Evolutionary conservation across 2,329 filamentous ascomycete genomes (phyloP).

Genomic region (Emmonsia crescens): DNA sequence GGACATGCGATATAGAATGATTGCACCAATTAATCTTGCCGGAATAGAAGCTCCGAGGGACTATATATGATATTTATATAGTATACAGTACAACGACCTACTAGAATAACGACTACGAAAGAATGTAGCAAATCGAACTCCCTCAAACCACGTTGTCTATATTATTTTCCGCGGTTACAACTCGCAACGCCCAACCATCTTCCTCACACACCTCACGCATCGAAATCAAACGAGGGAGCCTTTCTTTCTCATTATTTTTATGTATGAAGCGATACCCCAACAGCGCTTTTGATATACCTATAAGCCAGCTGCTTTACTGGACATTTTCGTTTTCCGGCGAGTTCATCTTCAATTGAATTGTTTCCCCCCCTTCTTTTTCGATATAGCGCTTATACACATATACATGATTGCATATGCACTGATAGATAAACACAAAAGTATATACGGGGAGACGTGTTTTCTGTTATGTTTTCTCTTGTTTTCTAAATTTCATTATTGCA

Average conservation of each 20-base stretch:
- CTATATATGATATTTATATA: background rate
- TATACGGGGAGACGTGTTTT: background rate
- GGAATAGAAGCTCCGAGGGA: background rate
- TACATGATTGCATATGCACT: background rate
- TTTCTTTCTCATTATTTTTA: background rate
- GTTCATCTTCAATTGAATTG: background rate
- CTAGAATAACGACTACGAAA: background rate
- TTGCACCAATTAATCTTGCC: background rate
- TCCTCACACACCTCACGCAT: background rate
- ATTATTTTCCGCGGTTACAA: background rate
- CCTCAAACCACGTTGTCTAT: background rate
- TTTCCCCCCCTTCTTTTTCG: background rate
- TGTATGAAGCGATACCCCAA: constrained; percentile 3
- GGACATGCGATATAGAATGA: background rate
- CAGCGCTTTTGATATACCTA: background rate
- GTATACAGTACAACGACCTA: background rate
- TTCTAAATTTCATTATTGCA: too few species aligned
- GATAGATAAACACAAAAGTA: background rate
- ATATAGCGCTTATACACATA: background rate
- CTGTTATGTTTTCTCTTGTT: background rate
- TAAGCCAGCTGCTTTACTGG: background rate
- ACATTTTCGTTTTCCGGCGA: background rate
- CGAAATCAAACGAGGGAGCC: background rate
- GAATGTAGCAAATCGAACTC: background rate
- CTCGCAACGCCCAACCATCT: background rate